Conservation (phyloP, 2,329 filamentous ascomycete species). For the Samsoniella hepiali region DNA sequence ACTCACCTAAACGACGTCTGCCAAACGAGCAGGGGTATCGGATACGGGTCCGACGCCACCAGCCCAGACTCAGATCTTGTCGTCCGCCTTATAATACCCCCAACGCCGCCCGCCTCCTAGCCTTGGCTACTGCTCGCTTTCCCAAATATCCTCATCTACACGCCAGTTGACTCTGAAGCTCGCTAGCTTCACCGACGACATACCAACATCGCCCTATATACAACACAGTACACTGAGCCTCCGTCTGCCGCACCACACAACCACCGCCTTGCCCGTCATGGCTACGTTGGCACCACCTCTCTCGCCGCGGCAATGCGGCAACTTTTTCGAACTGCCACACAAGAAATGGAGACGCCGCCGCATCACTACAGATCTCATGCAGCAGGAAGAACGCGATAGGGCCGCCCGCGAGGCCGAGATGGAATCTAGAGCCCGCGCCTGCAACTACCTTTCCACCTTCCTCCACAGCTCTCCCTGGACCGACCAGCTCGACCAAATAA, state of each 20-base stretch:
- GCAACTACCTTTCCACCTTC: conserved; percentile 33
- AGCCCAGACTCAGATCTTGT: conserved; percentile 15
- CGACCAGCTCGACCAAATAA: conserved; percentile 33
- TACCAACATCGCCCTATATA: background rate
- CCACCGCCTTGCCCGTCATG: background rate
- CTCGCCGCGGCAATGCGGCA: background rate
- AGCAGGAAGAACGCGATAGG: conserved; percentile 22
- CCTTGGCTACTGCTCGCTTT: background rate
- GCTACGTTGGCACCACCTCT: conserved; percentile 6
- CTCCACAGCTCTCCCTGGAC: conserved; percentile 30
- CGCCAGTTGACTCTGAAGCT: background rate
- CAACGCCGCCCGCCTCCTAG: background rate
- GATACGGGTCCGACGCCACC: conserved; percentile 20
- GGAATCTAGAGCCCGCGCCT: conserved; percentile 30
- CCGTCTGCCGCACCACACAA: background rate
- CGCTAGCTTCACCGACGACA: background rate
- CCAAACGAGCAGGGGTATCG: conserved; percentile 17
- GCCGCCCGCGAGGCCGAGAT: conserved; percentile 31
- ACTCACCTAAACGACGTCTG: conserved; percentile 6
- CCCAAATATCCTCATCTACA: background rate
- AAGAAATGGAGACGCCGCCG: conserved; percentile 23
- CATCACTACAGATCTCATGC: conserved; percentile 17
- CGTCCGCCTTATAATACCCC: conserved; percentile 17
- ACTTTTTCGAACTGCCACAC: conserved; percentile 26
- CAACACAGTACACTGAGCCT: background rate